These are phyloP conservation scores for Umbelopsis sp. DNA, from an alignment of 192 early-diverging fungal species.

Conservation along the genomic window DNA sequence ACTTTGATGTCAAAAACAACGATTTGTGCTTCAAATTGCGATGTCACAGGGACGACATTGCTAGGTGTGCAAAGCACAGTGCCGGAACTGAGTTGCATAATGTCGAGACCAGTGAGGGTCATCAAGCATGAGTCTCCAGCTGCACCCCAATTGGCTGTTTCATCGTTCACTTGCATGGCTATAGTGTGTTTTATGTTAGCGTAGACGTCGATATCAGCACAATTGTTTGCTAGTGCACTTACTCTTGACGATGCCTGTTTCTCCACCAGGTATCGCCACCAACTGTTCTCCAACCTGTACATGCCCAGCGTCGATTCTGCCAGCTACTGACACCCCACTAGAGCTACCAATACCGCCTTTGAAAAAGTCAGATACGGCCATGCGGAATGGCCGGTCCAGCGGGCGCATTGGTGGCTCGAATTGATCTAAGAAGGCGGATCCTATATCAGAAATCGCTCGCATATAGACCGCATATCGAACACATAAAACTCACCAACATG, in stretches of 20 bases:
- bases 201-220: too few species aligned
- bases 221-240: conserved; percentile 16
- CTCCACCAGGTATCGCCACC: conserved; percentile 80
- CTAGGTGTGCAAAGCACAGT: conserved; percentile 79
- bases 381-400: conserved; percentile 81
- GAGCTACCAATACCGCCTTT: conserved; percentile 78
- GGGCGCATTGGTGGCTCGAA: conserved; percentile 76
- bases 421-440: conserved; percentile 55
- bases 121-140: conserved; percentile 91
- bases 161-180: conserved; percentile 78
- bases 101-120: conserved; percentile 72
- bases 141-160: conserved; percentile 81
- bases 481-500: conserved; percentile 52
- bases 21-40: conserved; percentile 80
- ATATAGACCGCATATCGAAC: not conserved
- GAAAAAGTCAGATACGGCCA: conserved; percentile 89
- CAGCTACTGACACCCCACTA: conserved; percentile 80
- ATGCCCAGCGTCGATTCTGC: conserved; percentile 84
- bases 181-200: not conserved
- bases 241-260: conserved; percentile 77
- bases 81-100: conserved; percentile 77
- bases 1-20: conserved; percentile 92
- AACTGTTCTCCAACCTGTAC: conserved; percentile 89
- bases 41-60: conserved; percentile 76
- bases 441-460: conserved; percentile 11